Evolutionary conservation across 2,329 filamentous ascomycete genomes (phyloP), one percentile per base, ranked within the genome.

Genomic region (Penicillium verrucosum): DNA sequence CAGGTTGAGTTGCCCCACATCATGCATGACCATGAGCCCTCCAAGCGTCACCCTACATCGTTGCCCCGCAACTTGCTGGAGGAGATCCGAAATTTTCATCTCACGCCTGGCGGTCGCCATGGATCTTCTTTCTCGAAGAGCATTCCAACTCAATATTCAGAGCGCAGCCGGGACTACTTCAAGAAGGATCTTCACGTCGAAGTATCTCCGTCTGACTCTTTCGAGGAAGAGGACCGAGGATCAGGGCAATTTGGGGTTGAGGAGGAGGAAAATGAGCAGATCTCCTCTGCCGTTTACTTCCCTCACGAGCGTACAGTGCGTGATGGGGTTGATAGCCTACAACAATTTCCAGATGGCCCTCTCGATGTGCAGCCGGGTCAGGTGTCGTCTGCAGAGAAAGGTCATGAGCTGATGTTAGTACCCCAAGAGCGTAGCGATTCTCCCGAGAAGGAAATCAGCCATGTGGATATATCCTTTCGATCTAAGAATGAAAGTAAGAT

Each of bases 221-320:
- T 65, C 25, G 63, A 68, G 45, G 56, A 60, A 43, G 68, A 64
- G 41, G 63, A 61, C 10, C 61, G 54, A 30, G 61, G 57, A 27
- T 64, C 65, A 8, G 60, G 61, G 10, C 69, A 67, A 23, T 74
- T 75, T 27, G 81, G 81, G 34, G 80, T 82, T 46, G 81, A 84
- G n/a, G 82, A 84, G 34, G 84, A 84, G 5, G 83, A 85, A 56
- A 77, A 78, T 54, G 85, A 87, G 67, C 83, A 85, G 58, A 87
- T 87, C 38, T 85, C 83, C 0, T 86, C 84, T 29, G 85, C 85
- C 12, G 75, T 85, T 34, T 87, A 87, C 68, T 86, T 84, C 61
- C 85, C 85, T 25, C 85, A 87, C 72, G 81, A 84, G 61, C 80
- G 82, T 23, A 62, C 68, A 12, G 64, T 70, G 5, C 62, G 69